Percentiles rank a stretch among this genome's conserved stretches.
Conservation (phyloP, 108 stramenopile genomes). For the Discostella pseudostelligera region DNA sequence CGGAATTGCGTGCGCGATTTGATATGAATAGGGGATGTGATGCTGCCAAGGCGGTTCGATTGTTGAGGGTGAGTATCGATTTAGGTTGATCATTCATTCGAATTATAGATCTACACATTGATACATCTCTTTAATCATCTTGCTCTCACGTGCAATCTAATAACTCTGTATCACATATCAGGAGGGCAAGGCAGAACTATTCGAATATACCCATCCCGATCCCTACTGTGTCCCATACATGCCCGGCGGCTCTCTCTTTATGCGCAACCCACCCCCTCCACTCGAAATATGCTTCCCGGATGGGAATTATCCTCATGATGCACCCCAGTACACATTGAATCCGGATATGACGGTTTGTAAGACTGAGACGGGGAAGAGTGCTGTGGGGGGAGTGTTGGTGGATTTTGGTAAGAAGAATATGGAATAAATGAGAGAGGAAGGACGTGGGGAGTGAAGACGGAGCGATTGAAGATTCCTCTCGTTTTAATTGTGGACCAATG, state of each 20-base stretch:
- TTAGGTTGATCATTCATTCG: too few species aligned
- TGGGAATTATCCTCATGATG: constrained; percentile 82
- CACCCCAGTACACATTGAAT: constrained; percentile 76
- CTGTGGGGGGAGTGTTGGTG: constrained; percentile 79
- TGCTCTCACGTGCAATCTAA: too few species aligned
- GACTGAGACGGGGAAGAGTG: constrained; percentile 75
- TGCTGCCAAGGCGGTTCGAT: constrained; percentile 61
- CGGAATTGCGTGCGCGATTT: constrained; percentile 75
- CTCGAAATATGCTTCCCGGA: constrained; percentile 92
- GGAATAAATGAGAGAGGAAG: too few species aligned
- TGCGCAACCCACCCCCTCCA: constrained; percentile 96
- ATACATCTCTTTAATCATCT: too few species aligned
- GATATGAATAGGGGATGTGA: constrained; percentile 72
- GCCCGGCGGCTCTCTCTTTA: constrained; percentile 97
- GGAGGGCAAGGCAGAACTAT: constrained; percentile 80
- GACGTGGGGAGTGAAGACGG: too few species aligned
- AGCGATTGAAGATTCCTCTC: too few species aligned
- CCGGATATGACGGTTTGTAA: constrained; percentile 82
- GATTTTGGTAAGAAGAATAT: constrained; percentile 93
- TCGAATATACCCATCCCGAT: constrained; percentile 85
- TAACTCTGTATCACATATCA: too few species aligned
- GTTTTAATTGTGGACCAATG: too few species aligned
- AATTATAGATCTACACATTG: too few species aligned
- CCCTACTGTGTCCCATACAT: constrained; percentile 90
- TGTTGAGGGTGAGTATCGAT: constrained; percentile 63